Conservation (phyloP, 306 rosid species). For the Calophaca sinica region DNA sequence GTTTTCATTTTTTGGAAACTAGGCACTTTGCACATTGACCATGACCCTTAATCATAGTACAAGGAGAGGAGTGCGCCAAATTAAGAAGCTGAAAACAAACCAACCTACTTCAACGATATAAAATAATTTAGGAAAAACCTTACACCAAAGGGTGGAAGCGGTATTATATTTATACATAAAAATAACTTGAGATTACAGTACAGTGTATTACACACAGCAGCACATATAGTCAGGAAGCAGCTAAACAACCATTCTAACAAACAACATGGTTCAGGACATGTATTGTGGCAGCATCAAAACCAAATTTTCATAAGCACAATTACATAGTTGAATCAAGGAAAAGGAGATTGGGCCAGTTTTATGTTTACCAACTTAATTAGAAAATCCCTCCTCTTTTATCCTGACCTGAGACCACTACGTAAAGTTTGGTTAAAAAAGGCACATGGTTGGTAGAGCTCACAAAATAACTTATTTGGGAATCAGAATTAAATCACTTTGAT, state of each 20-base stretch:
- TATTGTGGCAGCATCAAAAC: background rate
- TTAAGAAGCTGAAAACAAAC: constrained; percentile 1
- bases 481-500: constrained; percentile 19
- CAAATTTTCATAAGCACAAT: background rate
- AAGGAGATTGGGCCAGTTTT: background rate
- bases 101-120: constrained; percentile 14
- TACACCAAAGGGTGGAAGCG: background rate
- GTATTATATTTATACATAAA: background rate
- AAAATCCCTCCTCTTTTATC: constrained; percentile 12
- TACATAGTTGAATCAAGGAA: background rate
- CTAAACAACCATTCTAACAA: too few species aligned
- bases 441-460: background rate
- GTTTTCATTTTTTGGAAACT: background rate
- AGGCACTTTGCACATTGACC: background rate
- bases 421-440: background rate
- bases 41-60: background rate
- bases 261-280: too few species aligned
- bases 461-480: constrained; percentile 6
- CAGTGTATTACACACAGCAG: background rate
- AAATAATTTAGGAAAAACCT: background rate
- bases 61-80: constrained; percentile 16
- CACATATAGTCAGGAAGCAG: too few species aligned
- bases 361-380: background rate
- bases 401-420: background rate
- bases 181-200: background rate